Evolutionary conservation across 2,329 filamentous ascomycete genomes (phyloP).

Genomic region (Monosporascus ibericus): DNA sequence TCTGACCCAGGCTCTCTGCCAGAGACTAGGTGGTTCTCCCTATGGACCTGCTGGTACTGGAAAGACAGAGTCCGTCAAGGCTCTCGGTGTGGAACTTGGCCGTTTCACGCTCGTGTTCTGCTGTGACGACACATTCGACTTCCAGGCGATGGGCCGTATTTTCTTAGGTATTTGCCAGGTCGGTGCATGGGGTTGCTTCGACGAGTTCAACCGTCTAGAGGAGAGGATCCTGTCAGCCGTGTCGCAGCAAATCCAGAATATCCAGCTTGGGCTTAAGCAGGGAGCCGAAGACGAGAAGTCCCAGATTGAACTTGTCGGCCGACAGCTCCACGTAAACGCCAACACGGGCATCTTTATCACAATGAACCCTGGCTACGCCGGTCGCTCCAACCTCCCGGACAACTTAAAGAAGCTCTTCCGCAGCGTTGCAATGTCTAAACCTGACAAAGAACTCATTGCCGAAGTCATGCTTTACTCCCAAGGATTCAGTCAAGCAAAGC

Average conservation of each 20-base stretch:
- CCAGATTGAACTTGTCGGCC: slow-evolving; percentile 90
- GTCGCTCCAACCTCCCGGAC: slow-evolving; percentile 94
- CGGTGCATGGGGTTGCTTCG: slow-evolving; percentile 98
- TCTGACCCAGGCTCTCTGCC: slow-evolving; percentile 89
- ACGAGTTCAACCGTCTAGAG: slow-evolving; percentile 98
- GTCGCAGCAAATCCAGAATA: slow-evolving; percentile 98
- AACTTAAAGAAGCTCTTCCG: slow-evolving; percentile 99
- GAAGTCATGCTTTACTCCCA: slow-evolving; percentile 99
- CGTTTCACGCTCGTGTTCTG: slow-evolving; percentile 98
- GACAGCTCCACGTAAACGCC: slow-evolving; percentile 79
- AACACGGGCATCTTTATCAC: slow-evolving; percentile 99
- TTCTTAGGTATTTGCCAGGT: slow-evolving; percentile 99
- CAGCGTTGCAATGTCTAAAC: slow-evolving; percentile 99
- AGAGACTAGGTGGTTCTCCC: slow-evolving; percentile 90
- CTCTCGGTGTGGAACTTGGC: slow-evolving; percentile 89
- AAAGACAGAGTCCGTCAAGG: slow-evolving; percentile 99
- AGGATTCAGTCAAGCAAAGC: slow-evolving; percentile 94
- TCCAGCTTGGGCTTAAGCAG: slow-evolving; percentile 90
- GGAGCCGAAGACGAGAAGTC: slow-evolving; percentile 73
- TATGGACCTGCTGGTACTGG: slow-evolving; percentile 97
- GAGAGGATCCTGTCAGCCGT: slow-evolving; percentile 97
- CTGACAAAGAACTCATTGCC: slow-evolving; percentile 97
- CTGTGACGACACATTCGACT: slow-evolving; percentile 99
- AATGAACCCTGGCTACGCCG: slow-evolving; percentile 99
- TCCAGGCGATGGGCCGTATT: slow-evolving; percentile 98